Base-by-base conservation (phyloP, 805 yeast genomes). In the Jamesozyma piceae region DNA sequence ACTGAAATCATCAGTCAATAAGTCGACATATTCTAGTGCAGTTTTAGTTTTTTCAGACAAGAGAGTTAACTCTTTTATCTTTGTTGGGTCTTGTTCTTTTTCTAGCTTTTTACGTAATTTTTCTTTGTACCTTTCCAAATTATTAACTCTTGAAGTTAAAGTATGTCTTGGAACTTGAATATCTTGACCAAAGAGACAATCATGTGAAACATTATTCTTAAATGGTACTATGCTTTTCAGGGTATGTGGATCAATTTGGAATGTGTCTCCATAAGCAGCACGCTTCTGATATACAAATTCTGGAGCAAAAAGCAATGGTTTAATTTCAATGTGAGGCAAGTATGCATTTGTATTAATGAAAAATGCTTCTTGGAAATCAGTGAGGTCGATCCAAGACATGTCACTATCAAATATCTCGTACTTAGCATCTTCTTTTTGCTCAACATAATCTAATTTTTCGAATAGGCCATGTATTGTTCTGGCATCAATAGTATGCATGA, bases 261-360 rank as follows among this genome's bases (percentile, higher is more conserved):
- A 63, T 41, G 55, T 62, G 33, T 67, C 66, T 2, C 68, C 72
- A 46, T 73, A 69, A 40, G 69, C 71, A 2, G 86, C 78, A 48
- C 81, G 78, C 38, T 90, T 70, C 47, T 74, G 65, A 57, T 85
- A 89, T 2, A 80, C 68, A 55, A 88, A 80, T 35, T 76, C 66
- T 4, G 90, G 84, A 0, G 94, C 69, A 58, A 66, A 77, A 51
- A 85, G 52, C 47, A 88, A 62, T 2, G 95, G 90, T 35, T 65
- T 54, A 2, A 81, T 73, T 13, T 62, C 65, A 37, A 86, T 67
- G 11, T 52, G 35, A 45, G 80, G 67, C 3, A 61, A 52, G 39
- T 60, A 58, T 1, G 60, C 57, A 9, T 57, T 54, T 6, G 72
- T 46, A 3, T 70, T 53, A 0, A 75, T 66, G 6, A 66, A 52